These are phyloP conservation scores for Penicillium paneum DNA, from an alignment of 2,329 filamentous ascomycete species.

Conservation along the genomic window DNA sequence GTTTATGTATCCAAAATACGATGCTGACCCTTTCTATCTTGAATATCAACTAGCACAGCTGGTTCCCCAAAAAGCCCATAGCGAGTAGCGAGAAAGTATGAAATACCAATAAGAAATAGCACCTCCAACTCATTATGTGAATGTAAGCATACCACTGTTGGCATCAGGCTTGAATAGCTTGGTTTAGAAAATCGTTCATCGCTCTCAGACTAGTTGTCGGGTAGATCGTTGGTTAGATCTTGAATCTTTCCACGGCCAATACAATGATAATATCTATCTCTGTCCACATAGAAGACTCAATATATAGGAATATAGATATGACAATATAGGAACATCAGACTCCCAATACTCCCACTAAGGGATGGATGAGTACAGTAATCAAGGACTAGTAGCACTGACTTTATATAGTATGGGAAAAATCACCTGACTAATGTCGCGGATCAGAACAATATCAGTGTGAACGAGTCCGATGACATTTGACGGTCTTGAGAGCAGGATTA, in stretches of 20 bases:
- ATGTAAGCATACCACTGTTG: not conserved
- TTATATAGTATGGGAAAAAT: not conserved
- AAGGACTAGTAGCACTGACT: not conserved
- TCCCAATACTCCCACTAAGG: not conserved
- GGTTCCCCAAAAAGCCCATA: not conserved
- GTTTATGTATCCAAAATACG: not conserved
- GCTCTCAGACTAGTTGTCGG: not conserved
- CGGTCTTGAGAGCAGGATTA: not conserved
- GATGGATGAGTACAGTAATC: not conserved
- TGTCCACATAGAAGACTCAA: too few relatives aligned
- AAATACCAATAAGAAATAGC: not conserved
- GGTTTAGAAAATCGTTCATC: not conserved
- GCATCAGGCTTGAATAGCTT: not conserved
- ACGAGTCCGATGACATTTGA: not conserved
- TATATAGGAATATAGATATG: not conserved
- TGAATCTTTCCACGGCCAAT: too few relatives aligned
- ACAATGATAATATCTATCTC: not conserved
- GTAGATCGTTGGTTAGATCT: too few relatives aligned
- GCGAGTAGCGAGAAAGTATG: not conserved
- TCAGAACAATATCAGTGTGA: not conserved
- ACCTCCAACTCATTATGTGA: not conserved
- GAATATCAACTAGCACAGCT: not conserved
- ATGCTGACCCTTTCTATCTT: not conserved
- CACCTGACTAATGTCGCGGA: too few relatives aligned
- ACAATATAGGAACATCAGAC: not conserved